Evolutionary conservation across 129 eudicot genomes (phyloP).

Genomic region (Tagetes erecta): DNA sequence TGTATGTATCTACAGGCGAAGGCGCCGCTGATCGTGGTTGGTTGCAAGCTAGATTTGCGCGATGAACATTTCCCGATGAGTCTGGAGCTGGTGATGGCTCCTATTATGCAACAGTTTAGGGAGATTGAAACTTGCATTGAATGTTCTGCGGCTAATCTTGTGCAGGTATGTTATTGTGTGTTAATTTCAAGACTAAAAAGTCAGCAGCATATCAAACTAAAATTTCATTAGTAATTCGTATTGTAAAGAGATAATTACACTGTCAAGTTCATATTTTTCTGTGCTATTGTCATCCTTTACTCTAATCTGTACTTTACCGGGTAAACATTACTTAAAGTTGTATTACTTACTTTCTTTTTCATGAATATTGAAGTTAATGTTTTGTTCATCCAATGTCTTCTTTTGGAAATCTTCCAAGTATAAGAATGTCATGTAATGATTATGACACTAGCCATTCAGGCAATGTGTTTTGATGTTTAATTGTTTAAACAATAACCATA

Average conservation of each 20-base stretch:
- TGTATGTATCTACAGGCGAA: conserved; percentile 49
- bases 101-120: conserved; percentile 89
- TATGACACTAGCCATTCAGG: neutral
- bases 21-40: conserved; percentile 87
- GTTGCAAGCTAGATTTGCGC: conserved; percentile 87
- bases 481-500: conserved; percentile 21
- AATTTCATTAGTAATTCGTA: neutral
- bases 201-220: too few relatives aligned
- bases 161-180: conserved; percentile 64
- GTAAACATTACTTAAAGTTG: neutral
- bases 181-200: neutral
- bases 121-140: conserved; percentile 98
- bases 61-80: conserved; percentile 63
- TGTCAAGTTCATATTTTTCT: too few relatives aligned
- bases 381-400: neutral
- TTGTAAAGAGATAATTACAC: too few relatives aligned
- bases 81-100: conserved; percentile 81
- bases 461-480: conserved; percentile 3
- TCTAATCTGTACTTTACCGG: too few relatives aligned
- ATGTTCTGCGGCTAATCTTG: conserved; percentile 87
- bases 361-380: neutral
- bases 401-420: conserved; percentile 9
- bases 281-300: too few relatives aligned
- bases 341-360: neutral
- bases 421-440: conserved; percentile 1